A percentile compares a stretch with the other conserved stretches of the same genome.
Conservation (phyloP, 2,329 filamentous ascomycete genomes). For the Aspergillus neotritici region DNA sequence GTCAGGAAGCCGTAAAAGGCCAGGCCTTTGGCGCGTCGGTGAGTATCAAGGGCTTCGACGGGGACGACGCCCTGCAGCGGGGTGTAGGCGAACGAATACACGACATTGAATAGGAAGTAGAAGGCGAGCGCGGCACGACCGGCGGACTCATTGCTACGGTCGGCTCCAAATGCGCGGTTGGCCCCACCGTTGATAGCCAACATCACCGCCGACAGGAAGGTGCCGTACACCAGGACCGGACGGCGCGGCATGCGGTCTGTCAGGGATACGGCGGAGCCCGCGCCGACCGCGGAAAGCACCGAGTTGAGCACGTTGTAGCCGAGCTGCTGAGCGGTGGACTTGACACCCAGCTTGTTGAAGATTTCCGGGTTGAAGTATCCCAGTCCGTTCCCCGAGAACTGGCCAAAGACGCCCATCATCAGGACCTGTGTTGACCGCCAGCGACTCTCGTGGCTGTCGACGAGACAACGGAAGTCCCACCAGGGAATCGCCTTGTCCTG, state of each 20-base stretch:
- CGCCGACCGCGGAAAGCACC: conserved; percentile 43
- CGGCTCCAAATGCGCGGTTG: conserved; percentile 1
- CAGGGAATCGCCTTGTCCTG: not conserved
- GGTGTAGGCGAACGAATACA: conserved; percentile 6
- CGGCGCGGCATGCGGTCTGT: conserved; percentile 47
- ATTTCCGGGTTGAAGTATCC: conserved; percentile 9
- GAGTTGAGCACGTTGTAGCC: conserved; percentile 43
- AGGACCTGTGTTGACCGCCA: conserved; percentile 7
- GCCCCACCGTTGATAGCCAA: conserved; percentile 4
- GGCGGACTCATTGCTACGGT: not conserved
- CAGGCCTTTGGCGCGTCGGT: conserved; percentile 6
- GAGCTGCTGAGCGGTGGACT: conserved; percentile 8
- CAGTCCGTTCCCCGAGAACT: conserved; percentile 8
- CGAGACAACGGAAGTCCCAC: conserved; percentile 3
- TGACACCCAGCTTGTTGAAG: conserved; percentile 5
- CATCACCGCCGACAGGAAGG: conserved; percentile 21
- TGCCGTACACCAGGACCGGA: conserved; percentile 43
- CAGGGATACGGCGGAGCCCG: conserved; percentile 39
- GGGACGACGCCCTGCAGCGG: conserved; percentile 7
- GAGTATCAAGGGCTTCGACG: conserved; percentile 6
- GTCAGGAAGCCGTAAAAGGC: conserved; percentile 9
- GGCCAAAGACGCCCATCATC: conserved; percentile 7
- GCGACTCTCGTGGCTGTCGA: conserved; percentile 1
- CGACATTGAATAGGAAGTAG: conserved; percentile 7
- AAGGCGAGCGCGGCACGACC: conserved; percentile 5